Conservation (phyloP, 768 basidiomycete species). For the Calocybe indica region DNA sequence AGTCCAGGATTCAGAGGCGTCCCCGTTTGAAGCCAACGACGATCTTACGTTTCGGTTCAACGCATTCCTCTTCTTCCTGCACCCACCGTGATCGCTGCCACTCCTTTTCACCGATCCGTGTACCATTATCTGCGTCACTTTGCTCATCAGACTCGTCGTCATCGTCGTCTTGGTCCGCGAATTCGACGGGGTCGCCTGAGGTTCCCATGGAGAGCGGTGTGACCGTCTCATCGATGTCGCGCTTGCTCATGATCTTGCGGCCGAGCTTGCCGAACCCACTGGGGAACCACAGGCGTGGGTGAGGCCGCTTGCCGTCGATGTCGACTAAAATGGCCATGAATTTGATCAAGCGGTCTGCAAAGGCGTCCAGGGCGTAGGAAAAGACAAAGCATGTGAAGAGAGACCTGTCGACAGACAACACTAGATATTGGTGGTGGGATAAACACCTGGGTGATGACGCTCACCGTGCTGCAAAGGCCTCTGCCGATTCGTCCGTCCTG, state of each 20-base stretch:
- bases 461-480: slow-evolving; percentile 35
- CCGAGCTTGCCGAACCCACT: slow-evolving; percentile 33
- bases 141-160: slow-evolving; percentile 4
- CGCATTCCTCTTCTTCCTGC: slow-evolving; percentile 10
- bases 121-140: neutral
- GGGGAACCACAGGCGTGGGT: slow-evolving; percentile 35
- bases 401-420: slow-evolving; percentile 19
- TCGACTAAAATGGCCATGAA: slow-evolving; percentile 25
- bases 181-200: slow-evolving; percentile 24
- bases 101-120: too few species aligned
- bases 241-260: slow-evolving; percentile 24
- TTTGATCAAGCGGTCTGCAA: slow-evolving; percentile 27
- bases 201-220: slow-evolving; percentile 31
- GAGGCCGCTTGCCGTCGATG: slow-evolving; percentile 28
- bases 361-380: slow-evolving; percentile 34
- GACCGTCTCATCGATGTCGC: slow-evolving; percentile 16
- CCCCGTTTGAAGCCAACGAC: slow-evolving; percentile 6
- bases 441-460: neutral
- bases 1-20: neutral
- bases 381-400: slow-evolving; percentile 42
- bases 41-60: slow-evolving; percentile 5
- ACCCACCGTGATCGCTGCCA: neutral
- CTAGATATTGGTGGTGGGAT: neutral
- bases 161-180: slow-evolving; percentile 14
- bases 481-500: slow-evolving; percentile 10